A percentile compares a stretch with the other conserved stretches of the same genome.
These are phyloP conservation scores for Hydrangea macrophylla DNA, from an alignment of 148 eudicot genomes.

Conservation along the genomic window DNA sequence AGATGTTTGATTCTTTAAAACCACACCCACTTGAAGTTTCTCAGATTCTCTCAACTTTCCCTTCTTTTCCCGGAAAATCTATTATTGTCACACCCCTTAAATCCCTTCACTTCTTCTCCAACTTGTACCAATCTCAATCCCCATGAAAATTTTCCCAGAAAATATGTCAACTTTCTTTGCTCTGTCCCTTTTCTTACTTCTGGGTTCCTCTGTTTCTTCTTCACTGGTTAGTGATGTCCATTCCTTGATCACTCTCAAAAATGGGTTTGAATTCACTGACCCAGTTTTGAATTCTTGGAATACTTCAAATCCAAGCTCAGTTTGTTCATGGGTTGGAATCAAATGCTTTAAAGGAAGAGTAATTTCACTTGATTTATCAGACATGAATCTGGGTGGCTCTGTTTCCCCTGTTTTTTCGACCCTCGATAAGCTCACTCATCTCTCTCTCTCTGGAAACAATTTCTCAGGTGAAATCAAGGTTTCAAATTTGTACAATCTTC, in stretches of 20 bases:
- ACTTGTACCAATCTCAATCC: constrained; percentile 21
- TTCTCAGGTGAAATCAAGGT: constrained; percentile 60
- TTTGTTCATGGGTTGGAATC: constrained; percentile 83
- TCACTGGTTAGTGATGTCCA: constrained; percentile 48
- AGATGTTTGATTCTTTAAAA: constrained; percentile 49
- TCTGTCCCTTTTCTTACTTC: constrained; percentile 29
- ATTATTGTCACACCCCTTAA: constrained; percentile 26
- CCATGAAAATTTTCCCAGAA: constrained; percentile 20
- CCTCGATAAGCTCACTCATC: constrained; percentile 50
- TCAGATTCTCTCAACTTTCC: constrained; percentile 62
- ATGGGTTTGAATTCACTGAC: constrained; percentile 38
- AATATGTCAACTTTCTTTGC: constrained; percentile 38
- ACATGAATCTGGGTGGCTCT: constrained; percentile 61
- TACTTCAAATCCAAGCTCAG: constrained; percentile 49
- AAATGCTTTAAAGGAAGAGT: constrained; percentile 64
- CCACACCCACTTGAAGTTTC: constrained; percentile 39
- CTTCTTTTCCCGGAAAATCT: constrained; percentile 29
- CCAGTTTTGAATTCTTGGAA: constrained; percentile 47
- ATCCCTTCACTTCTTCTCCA: constrained; percentile 25
- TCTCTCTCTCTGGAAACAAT: constrained; percentile 80
- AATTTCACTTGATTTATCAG: constrained; percentile 58
- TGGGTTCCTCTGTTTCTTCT: constrained; percentile 34
- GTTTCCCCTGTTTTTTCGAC: constrained; percentile 51
- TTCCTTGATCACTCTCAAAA: constrained; percentile 59
- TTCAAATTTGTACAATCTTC: constrained; percentile 38